These are phyloP conservation scores for Glycine latifolia DNA, from an alignment of 306 rosid genomes.

Conservation along the genomic window DNA sequence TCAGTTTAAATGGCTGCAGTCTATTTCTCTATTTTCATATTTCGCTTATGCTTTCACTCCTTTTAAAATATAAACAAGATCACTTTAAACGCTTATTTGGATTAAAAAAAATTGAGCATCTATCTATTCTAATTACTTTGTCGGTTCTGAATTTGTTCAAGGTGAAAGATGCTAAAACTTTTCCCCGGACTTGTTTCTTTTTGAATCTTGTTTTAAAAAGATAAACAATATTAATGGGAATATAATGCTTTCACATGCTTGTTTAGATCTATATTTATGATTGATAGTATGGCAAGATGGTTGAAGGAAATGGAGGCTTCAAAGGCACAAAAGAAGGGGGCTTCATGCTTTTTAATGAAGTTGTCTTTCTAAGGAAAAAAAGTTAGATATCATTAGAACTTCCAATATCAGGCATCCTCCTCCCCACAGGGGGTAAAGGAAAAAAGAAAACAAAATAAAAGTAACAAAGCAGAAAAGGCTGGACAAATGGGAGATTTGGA, in stretches of 20 bases:
- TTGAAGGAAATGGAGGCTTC: constrained; percentile 43
- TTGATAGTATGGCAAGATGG: constrained; percentile 21
- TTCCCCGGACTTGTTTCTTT: constrained; percentile 1
- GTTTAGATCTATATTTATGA: constrained; percentile 27
- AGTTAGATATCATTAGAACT: constrained; percentile 26
- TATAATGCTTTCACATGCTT: constrained; percentile 26
- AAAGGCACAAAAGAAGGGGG: constrained; percentile 27
- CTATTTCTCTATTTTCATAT: constrained; percentile 25
- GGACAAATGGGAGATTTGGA: constrained; percentile 12
- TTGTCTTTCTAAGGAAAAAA: constrained; percentile 25
- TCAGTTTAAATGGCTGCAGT: constrained; percentile 12
- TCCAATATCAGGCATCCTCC: constrained; percentile 25
- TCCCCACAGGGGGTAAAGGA: background rate
- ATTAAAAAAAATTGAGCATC: constrained; percentile 30
- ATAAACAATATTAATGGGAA: constrained; percentile 20
- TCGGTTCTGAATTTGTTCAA: constrained; percentile 31
- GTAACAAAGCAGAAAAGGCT: constrained; percentile 10
- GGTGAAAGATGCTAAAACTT: constrained; percentile 31
- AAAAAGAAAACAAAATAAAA: constrained; percentile 11
- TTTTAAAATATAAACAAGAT: constrained; percentile 11
- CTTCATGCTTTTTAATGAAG: constrained; percentile 25
- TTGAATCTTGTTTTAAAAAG: constrained; percentile 38
- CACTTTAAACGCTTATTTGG: background rate
- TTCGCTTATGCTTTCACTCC: constrained; percentile 25
- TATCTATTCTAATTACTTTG: constrained; percentile 27